phyloP scores from a whole-genome alignment of 2,329 filamentous ascomycete genomes.

The Dactylella cylindrospora region DNA sequence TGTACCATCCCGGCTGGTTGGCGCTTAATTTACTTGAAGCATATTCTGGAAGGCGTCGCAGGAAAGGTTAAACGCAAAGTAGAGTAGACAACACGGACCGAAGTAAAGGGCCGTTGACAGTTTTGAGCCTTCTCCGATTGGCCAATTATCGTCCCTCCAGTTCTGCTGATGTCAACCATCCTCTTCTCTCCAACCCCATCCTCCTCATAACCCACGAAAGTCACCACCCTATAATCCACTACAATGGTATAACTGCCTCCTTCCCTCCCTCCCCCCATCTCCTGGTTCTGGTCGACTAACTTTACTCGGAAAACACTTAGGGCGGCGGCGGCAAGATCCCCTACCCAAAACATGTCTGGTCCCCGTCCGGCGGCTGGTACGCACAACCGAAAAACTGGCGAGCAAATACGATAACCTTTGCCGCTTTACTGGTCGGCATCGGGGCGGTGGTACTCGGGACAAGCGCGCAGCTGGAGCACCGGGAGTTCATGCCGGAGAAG shows the following conservation, averaged over 20 bases:
- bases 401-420: slow-evolving; percentile 78
- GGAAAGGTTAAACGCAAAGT: too few relatives aligned
- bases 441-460: slow-evolving; percentile 68
- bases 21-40: too few relatives aligned
- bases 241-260: slow-evolving; percentile 43
- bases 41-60: too few relatives aligned
- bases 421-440: slow-evolving; percentile 68
- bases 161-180: slow-evolving; percentile 24
- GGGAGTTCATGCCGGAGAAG: slow-evolving; percentile 73
- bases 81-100: too few relatives aligned
- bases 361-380: slow-evolving; percentile 97
- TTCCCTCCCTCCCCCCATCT: not conserved
- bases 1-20: too few relatives aligned
- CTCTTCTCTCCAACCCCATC: not conserved
- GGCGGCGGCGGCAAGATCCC: slow-evolving; percentile 79
- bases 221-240: slow-evolving; percentile 4
- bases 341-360: slow-evolving; percentile 99
- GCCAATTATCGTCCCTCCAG: slow-evolving; percentile 1
- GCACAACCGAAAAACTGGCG: slow-evolving; percentile 93
- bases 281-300: slow-evolving; percentile 7
- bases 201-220: not conserved
- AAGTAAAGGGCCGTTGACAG: too few relatives aligned
- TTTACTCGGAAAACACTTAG: slow-evolving; percentile 52
- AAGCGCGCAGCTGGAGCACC: slow-evolving; percentile 72
- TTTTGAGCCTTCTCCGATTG: slow-evolving; percentile 38